These are phyloP conservation scores for Nakaseomyces glabratus DNA, from an alignment of 1,139 yeast species.

Conservation along the genomic window DNA sequence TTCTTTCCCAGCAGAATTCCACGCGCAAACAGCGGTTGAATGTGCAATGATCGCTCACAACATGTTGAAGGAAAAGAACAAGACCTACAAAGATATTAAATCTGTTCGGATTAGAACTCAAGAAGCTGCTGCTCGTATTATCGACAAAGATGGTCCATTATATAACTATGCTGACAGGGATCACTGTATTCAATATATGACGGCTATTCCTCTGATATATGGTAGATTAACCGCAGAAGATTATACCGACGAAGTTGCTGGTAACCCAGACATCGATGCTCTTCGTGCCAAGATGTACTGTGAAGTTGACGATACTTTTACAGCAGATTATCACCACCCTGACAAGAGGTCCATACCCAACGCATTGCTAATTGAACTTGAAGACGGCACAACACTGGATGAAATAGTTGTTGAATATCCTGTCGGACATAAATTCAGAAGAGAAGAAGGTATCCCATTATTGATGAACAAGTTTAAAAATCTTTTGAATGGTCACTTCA, in stretches of 20 bases:
- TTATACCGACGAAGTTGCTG: constrained; percentile 43
- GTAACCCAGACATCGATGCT: constrained; percentile 44
- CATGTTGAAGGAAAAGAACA: constrained; percentile 35
- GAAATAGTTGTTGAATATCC: constrained; percentile 50
- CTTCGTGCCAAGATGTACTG: constrained; percentile 48
- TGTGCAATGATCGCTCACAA: constrained; percentile 42
- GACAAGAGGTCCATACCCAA: constrained; percentile 49
- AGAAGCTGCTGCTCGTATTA: constrained; percentile 51
- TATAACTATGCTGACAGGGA: constrained; percentile 56
- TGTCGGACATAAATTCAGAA: constrained; percentile 48
- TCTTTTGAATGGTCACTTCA: constrained; percentile 40
- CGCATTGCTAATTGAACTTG: constrained; percentile 41
- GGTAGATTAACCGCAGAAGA: constrained; percentile 51
- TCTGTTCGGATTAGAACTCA: constrained; percentile 45
- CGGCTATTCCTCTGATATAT: constrained; percentile 45
- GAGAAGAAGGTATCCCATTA: constrained; percentile 52
- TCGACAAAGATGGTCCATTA: constrained; percentile 49
- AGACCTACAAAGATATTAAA: constrained; percentile 41
- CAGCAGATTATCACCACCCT: constrained; percentile 47
- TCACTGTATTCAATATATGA: constrained; percentile 56
- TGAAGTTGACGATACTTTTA: constrained; percentile 41
- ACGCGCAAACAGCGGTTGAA: constrained; percentile 58
- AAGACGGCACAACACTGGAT: constrained; percentile 45
- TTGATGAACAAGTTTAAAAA: constrained; percentile 42
- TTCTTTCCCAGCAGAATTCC: constrained; percentile 59